Percentiles rank a stretch among this genome's conserved stretches.
Evolutionary conservation across 257 asterid genomes (phyloP).

Genomic region (Solanum sejunctum): DNA sequence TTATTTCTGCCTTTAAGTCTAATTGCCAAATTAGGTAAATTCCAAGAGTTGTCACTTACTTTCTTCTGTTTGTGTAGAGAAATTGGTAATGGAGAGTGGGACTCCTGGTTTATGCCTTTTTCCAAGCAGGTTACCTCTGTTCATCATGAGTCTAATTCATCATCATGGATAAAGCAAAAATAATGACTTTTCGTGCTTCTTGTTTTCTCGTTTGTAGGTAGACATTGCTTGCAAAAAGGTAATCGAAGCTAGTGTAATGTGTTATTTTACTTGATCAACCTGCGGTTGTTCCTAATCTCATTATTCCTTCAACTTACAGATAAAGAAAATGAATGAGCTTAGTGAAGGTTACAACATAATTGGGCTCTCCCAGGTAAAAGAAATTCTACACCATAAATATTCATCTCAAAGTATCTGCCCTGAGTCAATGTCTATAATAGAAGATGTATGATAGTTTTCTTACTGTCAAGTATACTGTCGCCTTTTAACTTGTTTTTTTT

Average conservation of each 20-base stretch:
- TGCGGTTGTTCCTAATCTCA: background rate
- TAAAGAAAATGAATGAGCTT: slow-evolving; percentile 66
- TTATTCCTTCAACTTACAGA: slow-evolving; percentile 31
- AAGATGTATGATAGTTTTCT: background rate
- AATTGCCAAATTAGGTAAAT: background rate
- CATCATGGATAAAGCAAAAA: background rate
- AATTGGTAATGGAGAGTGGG: slow-evolving; percentile 79
- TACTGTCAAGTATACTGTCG: no score
- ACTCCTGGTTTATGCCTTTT: slow-evolving; percentile 86
- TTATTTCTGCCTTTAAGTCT: background rate
- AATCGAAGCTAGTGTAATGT: slow-evolving; percentile 1
- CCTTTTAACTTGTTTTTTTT: no score
- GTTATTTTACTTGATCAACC: slow-evolving; percentile 14
- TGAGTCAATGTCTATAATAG: background rate
- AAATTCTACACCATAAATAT: background rate
- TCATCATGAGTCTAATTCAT: background rate
- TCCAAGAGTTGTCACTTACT: background rate
- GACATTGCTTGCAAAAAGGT: slow-evolving; percentile 83
- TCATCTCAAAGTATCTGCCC: background rate
- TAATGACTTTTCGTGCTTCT: background rate
- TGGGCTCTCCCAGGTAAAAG: slow-evolving; percentile 74
- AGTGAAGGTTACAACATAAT: slow-evolving; percentile 60
- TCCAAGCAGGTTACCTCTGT: slow-evolving; percentile 40
- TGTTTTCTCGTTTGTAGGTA: slow-evolving; percentile 22
- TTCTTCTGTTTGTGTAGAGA: slow-evolving; percentile 31